Evolutionary conservation across 2,329 filamentous ascomycete species (phyloP).

Genomic region (Calonectria multiphialidica): DNA sequence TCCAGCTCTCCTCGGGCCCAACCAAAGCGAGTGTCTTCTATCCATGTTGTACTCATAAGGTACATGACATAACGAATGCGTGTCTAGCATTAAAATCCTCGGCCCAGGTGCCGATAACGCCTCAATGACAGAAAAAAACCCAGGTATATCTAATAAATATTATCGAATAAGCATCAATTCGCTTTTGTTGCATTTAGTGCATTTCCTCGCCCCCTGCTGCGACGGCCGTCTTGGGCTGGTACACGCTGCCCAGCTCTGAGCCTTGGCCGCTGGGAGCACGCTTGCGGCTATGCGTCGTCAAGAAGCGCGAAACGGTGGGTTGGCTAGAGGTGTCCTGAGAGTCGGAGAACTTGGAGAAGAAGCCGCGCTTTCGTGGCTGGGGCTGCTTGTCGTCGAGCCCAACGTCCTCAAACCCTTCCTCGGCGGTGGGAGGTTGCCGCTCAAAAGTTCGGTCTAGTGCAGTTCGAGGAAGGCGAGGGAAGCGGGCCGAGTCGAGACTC

Average conservation of each 20-base stretch:
- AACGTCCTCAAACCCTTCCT: conserved; percentile 91
- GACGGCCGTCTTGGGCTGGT: conserved; percentile 46
- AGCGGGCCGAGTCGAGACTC: conserved; percentile 82
- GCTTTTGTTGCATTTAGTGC: conserved; percentile 29
- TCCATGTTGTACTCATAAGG: conserved; percentile 31
- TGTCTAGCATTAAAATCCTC: conserved; percentile 37
- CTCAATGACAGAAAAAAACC: conserved; percentile 34
- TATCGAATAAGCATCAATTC: conserved; percentile 31
- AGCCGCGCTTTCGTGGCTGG: conserved; percentile 68
- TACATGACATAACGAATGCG: conserved; percentile 39
- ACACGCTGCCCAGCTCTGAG: conserved; percentile 77
- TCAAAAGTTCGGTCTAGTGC: conserved; percentile 70
- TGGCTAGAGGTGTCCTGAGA: conserved; percentile 51
- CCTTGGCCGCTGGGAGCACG: conserved; percentile 74
- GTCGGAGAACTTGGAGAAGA: conserved; percentile 84
- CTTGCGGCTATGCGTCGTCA: conserved; percentile 79
- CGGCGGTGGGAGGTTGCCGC: conserved; percentile 73
- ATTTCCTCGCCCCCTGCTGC: conserved; percentile 43
- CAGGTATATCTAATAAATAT: conserved; percentile 44
- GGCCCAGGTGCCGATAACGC: conserved; percentile 41
- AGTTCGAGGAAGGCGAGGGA: conserved; percentile 72
- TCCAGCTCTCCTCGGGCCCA: conserved; percentile 8
- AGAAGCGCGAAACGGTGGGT: conserved; percentile 67
- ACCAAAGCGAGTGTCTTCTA: conserved; percentile 31
- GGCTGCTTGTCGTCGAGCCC: conserved; percentile 80